A percentile compares a stretch with the other conserved stretches of the same genome.
phyloP scores from a whole-genome alignment of 2,329 filamentous ascomycete genomes.

The Sphaerostilbella broomeana region DNA sequence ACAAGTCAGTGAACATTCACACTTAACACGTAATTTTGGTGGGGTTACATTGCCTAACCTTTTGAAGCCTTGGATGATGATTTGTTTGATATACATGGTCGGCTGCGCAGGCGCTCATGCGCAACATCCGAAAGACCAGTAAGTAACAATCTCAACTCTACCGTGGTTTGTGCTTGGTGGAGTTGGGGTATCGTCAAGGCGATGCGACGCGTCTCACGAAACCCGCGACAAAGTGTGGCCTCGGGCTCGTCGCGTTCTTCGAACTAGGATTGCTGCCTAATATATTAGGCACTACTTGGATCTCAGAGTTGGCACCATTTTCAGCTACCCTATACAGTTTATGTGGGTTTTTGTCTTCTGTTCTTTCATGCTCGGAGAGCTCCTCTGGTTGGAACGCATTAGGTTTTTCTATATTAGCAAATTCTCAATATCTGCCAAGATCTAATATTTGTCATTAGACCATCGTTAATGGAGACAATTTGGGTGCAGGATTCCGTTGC shows the following conservation, averaged over 20 bases:
- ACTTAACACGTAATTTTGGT: conserved; percentile 1
- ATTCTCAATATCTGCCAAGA: no score
- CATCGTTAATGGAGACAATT: no score
- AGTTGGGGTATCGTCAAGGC: conserved; percentile 10
- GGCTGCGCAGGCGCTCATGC: conserved; percentile 32
- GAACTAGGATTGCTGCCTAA: conserved; percentile 22
- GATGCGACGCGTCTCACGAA: conserved; percentile 16
- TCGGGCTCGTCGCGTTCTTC: conserved; percentile 21
- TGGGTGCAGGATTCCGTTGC: no score
- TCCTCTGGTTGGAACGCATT: no score
- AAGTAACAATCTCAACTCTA: conserved; percentile 20
- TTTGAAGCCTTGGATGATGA: conserved; percentile 99
- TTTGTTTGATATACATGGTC: conserved; percentile 97
- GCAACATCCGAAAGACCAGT: conserved; percentile 28
- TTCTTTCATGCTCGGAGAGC: no score
- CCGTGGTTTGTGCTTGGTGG: conserved; percentile 10
- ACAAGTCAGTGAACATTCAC: conserved; percentile 17
- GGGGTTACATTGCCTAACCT: conserved; percentile 51
- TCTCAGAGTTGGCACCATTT: no score
- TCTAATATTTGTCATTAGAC: no score
- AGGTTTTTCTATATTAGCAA: no score
- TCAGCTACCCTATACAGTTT: conserved; percentile 2
- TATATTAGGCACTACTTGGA: conserved; percentile 7
- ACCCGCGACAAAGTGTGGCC: conserved; percentile 13
- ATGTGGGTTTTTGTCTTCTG: no score